Percentiles rank a stretch among this genome's conserved stretches.
phyloP scores from a whole-genome alignment of 1,284 basidiomycete genomes.

The Earliella scabrosa region DNA sequence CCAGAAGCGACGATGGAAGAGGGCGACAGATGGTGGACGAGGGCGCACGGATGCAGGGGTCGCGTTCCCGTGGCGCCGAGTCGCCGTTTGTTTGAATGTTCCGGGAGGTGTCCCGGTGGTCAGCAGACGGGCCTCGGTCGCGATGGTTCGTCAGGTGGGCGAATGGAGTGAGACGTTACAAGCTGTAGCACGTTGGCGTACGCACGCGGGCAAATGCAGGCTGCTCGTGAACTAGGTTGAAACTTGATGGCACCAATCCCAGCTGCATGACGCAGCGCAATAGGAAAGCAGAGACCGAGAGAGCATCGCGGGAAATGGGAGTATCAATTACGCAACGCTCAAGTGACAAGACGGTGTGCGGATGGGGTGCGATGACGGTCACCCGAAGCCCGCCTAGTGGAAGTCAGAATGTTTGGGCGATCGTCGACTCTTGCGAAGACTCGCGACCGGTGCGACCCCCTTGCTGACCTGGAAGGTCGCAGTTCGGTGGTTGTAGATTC shows the following conservation, averaged over 20 bases:
- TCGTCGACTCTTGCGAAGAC: too few relatives aligned
- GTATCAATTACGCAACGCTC: neutral
- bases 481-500: too few relatives aligned
- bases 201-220: neutral
- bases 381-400: neutral
- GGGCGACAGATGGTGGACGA: neutral
- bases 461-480: too few relatives aligned
- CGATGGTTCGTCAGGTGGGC: slow-evolving; percentile 18
- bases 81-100: neutral
- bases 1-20: neutral
- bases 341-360: neutral
- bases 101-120: slow-evolving; percentile 11
- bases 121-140: slow-evolving; percentile 9
- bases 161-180: slow-evolving; percentile 11
- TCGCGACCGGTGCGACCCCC: too few relatives aligned
- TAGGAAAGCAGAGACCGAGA: neutral
- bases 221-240: neutral
- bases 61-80: neutral
- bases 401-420: too few relatives aligned
- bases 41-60: neutral
- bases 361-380: neutral
- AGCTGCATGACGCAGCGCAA: neutral
- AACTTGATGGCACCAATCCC: slow-evolving; percentile 7
- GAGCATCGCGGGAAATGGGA: neutral
- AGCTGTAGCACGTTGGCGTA: neutral